Conservation (phyloP, 768 basidiomycete genomes). For the Amanita subjunquillea region DNA sequence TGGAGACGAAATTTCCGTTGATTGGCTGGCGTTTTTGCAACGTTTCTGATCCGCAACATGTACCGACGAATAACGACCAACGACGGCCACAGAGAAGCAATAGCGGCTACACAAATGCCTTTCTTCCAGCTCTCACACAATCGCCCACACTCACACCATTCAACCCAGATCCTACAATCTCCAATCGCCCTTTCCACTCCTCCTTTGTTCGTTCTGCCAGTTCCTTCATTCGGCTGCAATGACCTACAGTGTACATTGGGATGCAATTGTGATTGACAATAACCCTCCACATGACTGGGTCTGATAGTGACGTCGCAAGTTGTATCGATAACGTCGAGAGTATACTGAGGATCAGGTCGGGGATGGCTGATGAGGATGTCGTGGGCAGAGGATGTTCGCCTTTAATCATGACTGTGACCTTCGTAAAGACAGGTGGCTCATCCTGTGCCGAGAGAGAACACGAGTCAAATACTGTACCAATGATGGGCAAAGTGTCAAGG, state of each 20-base stretch:
- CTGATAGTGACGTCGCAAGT: conserved; percentile 35
- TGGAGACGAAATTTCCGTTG: no score
- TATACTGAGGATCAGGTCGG: conserved; percentile 20
- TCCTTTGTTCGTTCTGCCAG: conserved; percentile 32
- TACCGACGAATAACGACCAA: no score
- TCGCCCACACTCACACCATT: conserved; percentile 83
- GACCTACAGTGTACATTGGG: conserved; percentile 67
- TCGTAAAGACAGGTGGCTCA: conserved; percentile 34
- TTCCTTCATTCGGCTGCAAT: conserved; percentile 57
- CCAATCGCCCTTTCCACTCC: conserved; percentile 39
- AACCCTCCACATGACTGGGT: conserved; percentile 43
- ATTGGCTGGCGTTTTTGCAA: no score
- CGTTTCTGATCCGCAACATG: no score
- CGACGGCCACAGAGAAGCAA: no score
- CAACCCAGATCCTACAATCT: conserved; percentile 76
- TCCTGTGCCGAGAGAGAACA: conserved; percentile 56
- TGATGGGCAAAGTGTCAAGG: conserved; percentile 30
- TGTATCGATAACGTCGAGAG: conserved; percentile 33
- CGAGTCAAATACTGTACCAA: conserved; percentile 90
- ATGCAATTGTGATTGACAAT: conserved; percentile 61
- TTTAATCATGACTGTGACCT: conserved; percentile 86
- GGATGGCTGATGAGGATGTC: conserved; percentile 15
- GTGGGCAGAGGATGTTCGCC: conserved; percentile 48
- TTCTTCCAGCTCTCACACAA: conserved; percentile 68
- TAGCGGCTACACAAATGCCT: conserved; percentile 13